A percentile compares a stretch with the other conserved stretches of the same genome.
These are phyloP conservation scores for Fragilariopsis cylindrus DNA, from an alignment of 108 stramenopile species.

Conservation along the genomic window DNA sequence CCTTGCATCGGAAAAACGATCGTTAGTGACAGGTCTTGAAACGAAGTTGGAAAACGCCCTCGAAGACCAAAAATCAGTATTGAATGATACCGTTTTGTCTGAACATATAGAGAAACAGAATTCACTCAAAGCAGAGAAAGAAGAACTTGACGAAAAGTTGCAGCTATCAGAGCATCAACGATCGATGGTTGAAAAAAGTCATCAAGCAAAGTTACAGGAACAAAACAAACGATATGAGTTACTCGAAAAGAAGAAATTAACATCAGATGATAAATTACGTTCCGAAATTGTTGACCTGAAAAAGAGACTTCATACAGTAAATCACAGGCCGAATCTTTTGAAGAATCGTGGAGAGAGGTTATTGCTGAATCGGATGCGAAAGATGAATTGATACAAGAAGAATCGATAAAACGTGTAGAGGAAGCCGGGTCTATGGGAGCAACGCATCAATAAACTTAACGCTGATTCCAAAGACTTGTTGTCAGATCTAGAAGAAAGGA, in stretches of 20 bases:
- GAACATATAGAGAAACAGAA: not conserved
- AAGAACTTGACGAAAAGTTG: conserved; percentile 13
- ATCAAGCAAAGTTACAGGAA: not conserved
- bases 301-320: conserved; percentile 1
- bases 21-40: conserved; percentile 7
- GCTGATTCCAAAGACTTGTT: not conserved
- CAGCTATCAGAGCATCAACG: conserved; percentile 1
- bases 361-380: conserved; percentile 4
- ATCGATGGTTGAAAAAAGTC: not conserved
- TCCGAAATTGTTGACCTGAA: not conserved
- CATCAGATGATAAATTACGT: not conserved
- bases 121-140: not conserved
- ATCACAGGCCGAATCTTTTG: conserved; percentile 8
- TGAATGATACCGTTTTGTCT: not conserved
- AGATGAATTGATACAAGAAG: not conserved
- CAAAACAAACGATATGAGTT: not conserved
- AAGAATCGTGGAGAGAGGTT: conserved; percentile 1
- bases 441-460: not conserved
- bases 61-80: not conserved
- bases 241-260: not conserved
- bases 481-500: not conserved
- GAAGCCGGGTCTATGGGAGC: conserved; percentile 11
- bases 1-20: conserved; percentile 2
- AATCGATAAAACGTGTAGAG: conserved; percentile 2
- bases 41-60: conserved; percentile 7